These are phyloP conservation scores for Lanzia echinophila DNA, from an alignment of 2,329 filamentous ascomycete species.

Conservation along the genomic window DNA sequence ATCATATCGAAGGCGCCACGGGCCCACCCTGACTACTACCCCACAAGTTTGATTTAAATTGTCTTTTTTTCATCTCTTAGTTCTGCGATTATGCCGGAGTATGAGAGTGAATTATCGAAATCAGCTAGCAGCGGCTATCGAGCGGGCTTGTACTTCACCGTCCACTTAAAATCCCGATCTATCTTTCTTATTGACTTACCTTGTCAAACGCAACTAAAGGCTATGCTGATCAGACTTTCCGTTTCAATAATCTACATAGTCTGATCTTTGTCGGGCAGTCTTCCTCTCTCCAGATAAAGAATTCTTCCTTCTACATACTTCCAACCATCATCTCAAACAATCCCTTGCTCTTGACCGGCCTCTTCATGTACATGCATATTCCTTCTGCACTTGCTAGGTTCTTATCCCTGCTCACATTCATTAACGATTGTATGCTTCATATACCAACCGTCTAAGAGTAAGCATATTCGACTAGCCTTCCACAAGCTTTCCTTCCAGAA, in stretches of 20 bases:
- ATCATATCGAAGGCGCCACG: neutral
- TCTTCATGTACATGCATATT: conserved; percentile 15
- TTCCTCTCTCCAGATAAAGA: neutral
- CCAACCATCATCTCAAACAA: conserved; percentile 17
- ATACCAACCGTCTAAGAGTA: conserved; percentile 16
- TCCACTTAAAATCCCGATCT: neutral
- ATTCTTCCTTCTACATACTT: conserved; percentile 11
- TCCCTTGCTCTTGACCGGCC: conserved; percentile 14
- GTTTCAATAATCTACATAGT: neutral
- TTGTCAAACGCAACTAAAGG: neutral
- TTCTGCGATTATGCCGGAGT: conserved; percentile 2
- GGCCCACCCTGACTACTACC: conserved; percentile 15
- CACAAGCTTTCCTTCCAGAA: conserved; percentile 29
- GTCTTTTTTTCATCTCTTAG: neutral
- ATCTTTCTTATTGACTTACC: neutral
- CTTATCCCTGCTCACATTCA: conserved; percentile 19
- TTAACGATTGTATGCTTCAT: conserved; percentile 16
- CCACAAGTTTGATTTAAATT: conserved; percentile 19
- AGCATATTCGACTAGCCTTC: conserved; percentile 15
- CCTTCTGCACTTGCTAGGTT: conserved; percentile 23
- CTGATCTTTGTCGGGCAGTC: neutral
- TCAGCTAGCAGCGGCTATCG: neutral
- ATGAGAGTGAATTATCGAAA: neutral
- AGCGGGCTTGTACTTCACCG: neutral
- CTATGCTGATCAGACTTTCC: neutral